Evolutionary conservation across 208 protist genomes (phyloP), one percentile per base, ranked within the genome.

Genomic region (Leishmania arabica): DNA sequence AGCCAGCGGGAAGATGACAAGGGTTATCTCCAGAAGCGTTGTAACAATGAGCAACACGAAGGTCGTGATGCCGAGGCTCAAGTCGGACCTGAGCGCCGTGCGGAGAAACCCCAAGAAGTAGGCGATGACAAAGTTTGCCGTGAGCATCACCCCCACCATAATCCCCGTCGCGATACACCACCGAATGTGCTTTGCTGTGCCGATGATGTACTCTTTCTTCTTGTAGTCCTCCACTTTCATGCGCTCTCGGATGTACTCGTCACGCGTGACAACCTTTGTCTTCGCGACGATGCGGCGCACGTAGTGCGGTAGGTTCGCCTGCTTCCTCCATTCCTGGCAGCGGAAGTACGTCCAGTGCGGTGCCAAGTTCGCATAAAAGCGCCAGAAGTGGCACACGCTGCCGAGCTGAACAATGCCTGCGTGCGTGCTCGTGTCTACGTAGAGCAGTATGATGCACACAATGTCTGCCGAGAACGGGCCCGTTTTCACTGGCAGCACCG

Each of bases 261-360:
- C 91, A 21, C 92, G 89, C 7, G 94, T 95, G 37, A 97, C 91
- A 3, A 96, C 88, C 76, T 95, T 97, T 4, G 89, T 89, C 79
- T 95, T 95, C 21, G 86, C 84, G 1, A 95, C 90, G 56, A 91
- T 88, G 45, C 80, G 86, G 53, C 89, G 88, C 78, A 95, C 89
- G 75, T 91, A 92, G 66, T 86, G 84, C 42, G 94, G 90, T 24
- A 95, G 81, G 68, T 93, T 83, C 34, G 84, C 78, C 75, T 88
- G 88, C 47, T 83, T 78, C 34, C 84, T 78, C 91, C 92, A 96
- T 66, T 90, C 82, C 70, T 85, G 86, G 13, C 89, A 87, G 6
- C 89, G 78, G 60, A 93, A 93, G 87, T 92, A 92, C 7, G 94
- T 94, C 92, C 94, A 97, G 82, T 97, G 92, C 5, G 94, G 94